phyloP scores from a whole-genome alignment of 306 rosid genomes.

The Trifolium pratense region DNA sequence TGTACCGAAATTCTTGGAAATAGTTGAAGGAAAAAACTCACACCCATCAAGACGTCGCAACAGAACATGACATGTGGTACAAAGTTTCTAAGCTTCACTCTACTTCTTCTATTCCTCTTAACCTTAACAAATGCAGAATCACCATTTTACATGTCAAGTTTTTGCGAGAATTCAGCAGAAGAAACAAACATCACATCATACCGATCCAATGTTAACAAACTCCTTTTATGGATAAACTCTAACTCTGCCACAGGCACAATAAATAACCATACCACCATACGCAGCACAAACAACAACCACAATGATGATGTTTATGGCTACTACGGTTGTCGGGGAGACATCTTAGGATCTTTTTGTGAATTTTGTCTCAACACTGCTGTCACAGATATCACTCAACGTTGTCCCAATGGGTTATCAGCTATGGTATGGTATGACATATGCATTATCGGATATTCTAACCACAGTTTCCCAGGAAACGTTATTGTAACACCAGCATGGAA shows the following conservation, averaged over 20 bases:
- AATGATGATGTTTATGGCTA: slow-evolving; percentile 1
- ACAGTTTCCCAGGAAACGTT: neutral
- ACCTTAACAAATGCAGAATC: slow-evolving; percentile 24
- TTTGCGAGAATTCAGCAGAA: slow-evolving; percentile 19
- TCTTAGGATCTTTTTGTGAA: slow-evolving; percentile 4
- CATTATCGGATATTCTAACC: slow-evolving; percentile 31
- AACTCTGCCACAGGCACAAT: slow-evolving; percentile 13
- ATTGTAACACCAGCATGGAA: neutral
- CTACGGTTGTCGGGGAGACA: slow-evolving; percentile 28
- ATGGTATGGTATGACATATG: slow-evolving; percentile 35
- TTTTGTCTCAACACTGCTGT: slow-evolving; percentile 37
- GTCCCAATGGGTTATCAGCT: slow-evolving; percentile 25
- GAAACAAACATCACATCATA: neutral
- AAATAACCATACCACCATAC: slow-evolving; percentile 4
- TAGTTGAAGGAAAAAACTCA: neutral
- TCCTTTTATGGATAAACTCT: slow-evolving; percentile 5
- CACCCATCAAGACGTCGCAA: neutral
- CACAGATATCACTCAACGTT: neutral
- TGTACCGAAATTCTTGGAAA: neutral
- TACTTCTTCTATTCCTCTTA: neutral
- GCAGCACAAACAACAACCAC: too few relatives aligned
- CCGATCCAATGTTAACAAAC: slow-evolving; percentile 19
- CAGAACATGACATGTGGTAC: neutral
- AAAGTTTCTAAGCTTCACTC: neutral
- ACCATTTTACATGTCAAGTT: neutral